These are phyloP conservation scores for Glycine soja DNA, from an alignment of 306 rosid genomes.

Conservation along the genomic window DNA sequence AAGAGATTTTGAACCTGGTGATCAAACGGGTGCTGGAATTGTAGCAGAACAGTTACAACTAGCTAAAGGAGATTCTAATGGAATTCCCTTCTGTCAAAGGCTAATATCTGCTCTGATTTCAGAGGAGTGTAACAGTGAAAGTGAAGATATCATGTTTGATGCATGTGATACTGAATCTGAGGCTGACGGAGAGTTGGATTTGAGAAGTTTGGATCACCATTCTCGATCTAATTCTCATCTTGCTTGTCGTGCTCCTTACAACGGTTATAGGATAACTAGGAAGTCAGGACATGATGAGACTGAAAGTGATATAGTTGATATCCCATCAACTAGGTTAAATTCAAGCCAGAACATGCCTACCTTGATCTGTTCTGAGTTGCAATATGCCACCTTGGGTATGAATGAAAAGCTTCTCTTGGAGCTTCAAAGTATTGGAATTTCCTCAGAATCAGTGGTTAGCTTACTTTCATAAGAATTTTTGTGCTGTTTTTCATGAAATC, in stretches of 20 bases:
- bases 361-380: slow-evolving; percentile 63
- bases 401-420: slow-evolving; percentile 85
- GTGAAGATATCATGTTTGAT: slow-evolving; percentile 63
- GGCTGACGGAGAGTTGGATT: slow-evolving; percentile 60
- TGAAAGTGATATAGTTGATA: slow-evolving; percentile 52
- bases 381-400: slow-evolving; percentile 67
- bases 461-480: slow-evolving; percentile 33
- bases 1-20: slow-evolving; percentile 48
- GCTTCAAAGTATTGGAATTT: slow-evolving; percentile 84
- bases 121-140: slow-evolving; percentile 69
- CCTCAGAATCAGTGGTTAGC: slow-evolving; percentile 75
- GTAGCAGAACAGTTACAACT: slow-evolving; percentile 56
- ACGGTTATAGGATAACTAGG: slow-evolving; percentile 60
- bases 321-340: slow-evolving; percentile 53
- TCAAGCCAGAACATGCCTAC: slow-evolving; percentile 54
- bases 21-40: slow-evolving; percentile 56
- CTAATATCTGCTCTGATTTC: slow-evolving; percentile 81
- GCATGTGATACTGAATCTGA: slow-evolving; percentile 62
- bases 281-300: slow-evolving; percentile 60
- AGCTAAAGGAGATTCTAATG: slow-evolving; percentile 59
- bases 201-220: slow-evolving; percentile 46
- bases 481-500: slow-evolving; percentile 9
- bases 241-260: slow-evolving; percentile 64
- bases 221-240: slow-evolving; percentile 58
- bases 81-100: slow-evolving; percentile 81